Evolutionary conservation across 2,329 filamentous ascomycete species (phyloP), one percentile per base, ranked within the genome.

Genomic region (Fragosphaeria purpurea): DNA sequence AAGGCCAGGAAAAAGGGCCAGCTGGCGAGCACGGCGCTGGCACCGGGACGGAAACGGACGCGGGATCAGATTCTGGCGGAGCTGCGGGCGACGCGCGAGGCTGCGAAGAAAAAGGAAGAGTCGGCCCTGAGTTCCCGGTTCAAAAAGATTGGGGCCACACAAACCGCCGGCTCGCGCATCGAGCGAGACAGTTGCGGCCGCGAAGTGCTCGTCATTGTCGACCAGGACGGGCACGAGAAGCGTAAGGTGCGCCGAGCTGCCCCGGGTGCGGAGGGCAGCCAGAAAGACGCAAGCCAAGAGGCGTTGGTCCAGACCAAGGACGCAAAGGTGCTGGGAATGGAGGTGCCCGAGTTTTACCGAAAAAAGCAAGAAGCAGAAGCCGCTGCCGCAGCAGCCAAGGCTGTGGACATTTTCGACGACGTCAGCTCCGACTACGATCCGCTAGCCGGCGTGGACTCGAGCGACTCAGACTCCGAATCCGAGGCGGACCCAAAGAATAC

Each of bases 371-470:
- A 72, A 43, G 70, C 71, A 38, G 65, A 66, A 6, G 65, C 71
- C 13, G 70, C 72, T 42, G 64, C 66, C 2, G 63, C 66, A 51
- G 64, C 73, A 8, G 68, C 79, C 39, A 71, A 78, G 51, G 73
- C 85, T 48, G 63, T 79, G 31, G 72, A 84, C 57, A 86, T 86
- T 7, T 86, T 86, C 56, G 81, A 79, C 40, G 80, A 77, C 48
- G 80, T 71, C 0, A 82, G 76, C 4, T 80, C 81, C 51, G 82
- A 85, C 58, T 86, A 86, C 60, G 74, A 86, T 60, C 82, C 82
- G 1, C 64, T 86, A 41, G 82, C 80, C 3, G 82, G 72, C 6
- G 66, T 85, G 56, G 73, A 66, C 65, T 60, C 68, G 10, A 47
- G 40, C 6, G 72, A 70, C n/a, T 71, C 68, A 0, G 70, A 72